Conservation (phyloP, 306 rosid species). For the Astragalus glycyphyllos region DNA sequence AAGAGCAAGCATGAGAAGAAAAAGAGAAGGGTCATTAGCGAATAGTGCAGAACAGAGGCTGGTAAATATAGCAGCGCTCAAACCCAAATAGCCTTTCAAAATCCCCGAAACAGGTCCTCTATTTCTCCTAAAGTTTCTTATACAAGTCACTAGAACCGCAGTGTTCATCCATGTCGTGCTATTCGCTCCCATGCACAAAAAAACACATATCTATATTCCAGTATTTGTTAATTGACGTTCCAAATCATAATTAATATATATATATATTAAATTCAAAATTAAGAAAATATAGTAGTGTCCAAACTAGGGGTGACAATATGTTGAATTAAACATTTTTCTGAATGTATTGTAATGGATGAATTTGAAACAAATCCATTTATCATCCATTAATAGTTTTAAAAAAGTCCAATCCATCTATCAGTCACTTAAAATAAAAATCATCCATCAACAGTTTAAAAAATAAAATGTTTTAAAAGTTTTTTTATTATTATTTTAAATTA, state of each 20-base stretch:
- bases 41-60: conserved; percentile 50
- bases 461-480: no score
- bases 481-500: no score
- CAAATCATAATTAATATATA: not conserved
- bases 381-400: no score
- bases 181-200: conserved; percentile 59
- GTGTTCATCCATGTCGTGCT: conserved; percentile 60
- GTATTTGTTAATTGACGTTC: not conserved
- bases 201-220: conserved; percentile 52
- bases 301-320: no score
- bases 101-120: conserved; percentile 60
- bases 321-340: no score
- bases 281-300: not conserved
- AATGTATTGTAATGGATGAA: no score
- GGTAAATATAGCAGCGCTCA: conserved; percentile 59
- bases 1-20: conserved; percentile 54
- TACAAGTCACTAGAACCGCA: conserved; percentile 59
- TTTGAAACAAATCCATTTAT: no score
- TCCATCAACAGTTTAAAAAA: no score
- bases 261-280: not conserved
- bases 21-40: conserved; percentile 47
- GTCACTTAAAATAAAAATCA: no score
- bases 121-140: conserved; percentile 51
- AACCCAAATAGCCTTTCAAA: conserved; percentile 52
- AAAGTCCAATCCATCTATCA: no score